A percentile compares a stretch with the other conserved stretches of the same genome.
These are phyloP conservation scores for Rhizophagus clarus DNA, from an alignment of 192 early-diverging fungal species.

Conservation along the genomic window DNA sequence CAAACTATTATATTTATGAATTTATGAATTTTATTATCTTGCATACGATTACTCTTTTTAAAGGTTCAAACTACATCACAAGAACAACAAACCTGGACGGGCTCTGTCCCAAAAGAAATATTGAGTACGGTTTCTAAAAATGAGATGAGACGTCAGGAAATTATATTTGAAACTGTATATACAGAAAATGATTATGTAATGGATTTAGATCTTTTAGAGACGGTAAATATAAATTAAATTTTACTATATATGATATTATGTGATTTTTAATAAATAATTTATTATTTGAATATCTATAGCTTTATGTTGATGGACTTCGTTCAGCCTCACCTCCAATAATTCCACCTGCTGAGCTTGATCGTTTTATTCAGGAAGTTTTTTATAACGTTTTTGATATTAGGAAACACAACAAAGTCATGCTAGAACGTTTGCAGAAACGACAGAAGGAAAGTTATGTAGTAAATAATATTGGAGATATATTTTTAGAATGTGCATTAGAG, in stretches of 20 bases:
- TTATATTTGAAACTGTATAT: conserved; percentile 89
- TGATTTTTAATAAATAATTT: conserved; percentile 22
- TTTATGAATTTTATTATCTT: too few species aligned
- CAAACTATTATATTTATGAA: too few species aligned
- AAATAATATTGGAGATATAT: conserved; percentile 80
- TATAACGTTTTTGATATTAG: conserved; percentile 69
- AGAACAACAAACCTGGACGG: conserved; percentile 73
- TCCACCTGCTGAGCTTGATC: conserved; percentile 30
- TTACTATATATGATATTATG: too few species aligned
- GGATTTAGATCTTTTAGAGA: conserved; percentile 82
- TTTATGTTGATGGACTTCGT: conserved; percentile 24
- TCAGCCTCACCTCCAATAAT: conserved; percentile 32
- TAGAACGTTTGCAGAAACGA: conserved; percentile 54
- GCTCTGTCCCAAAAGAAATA: conserved; percentile 75
- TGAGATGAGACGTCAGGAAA: conserved; percentile 89
- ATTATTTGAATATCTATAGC: conserved; percentile 30
- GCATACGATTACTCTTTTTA: background rate
- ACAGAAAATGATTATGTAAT: conserved; percentile 91
- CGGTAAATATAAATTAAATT: conserved; percentile 47
- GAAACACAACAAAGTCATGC: conserved; percentile 57
- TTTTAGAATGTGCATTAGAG: conserved; percentile 62
- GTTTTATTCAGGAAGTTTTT: conserved; percentile 73
- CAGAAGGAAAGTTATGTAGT: conserved; percentile 73
- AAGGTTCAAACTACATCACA: background rate
- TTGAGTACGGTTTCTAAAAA: conserved; percentile 65